Base-by-base conservation (phyloP, 176 grass and related monocot species). In the Juncus effusus region DNA sequence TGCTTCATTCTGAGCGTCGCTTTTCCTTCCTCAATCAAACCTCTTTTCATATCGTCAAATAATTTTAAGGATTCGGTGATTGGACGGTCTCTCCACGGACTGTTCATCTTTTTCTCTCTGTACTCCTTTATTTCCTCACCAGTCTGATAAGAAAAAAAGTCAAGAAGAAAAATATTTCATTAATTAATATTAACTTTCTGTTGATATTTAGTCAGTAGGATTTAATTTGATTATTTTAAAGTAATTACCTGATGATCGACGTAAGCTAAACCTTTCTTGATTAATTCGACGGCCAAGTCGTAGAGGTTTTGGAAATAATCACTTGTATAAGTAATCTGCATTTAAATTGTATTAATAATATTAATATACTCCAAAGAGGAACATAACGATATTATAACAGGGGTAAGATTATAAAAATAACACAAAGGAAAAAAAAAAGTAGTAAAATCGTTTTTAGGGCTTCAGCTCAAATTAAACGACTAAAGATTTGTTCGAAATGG, bases 251-350 rank as follows among this genome's bases (percentile, higher is more conserved):
- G 95, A 75, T 94, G 95, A 85, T 99, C 89, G 35, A 99, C 95
- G 76, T 99, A 99, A 40, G 89, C 89, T 80, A 90, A 77, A 35
- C 95, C 95, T 73, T 75, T 93, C 50, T 65, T 62, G 80, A 99
- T 90, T 64, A 99, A 83, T 69, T 90, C 83, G 72, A 99, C 83
- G 56, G 89, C 95, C 56, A 90, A 78, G 41, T 99, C 80, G 65
- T 99, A 90, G 40, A 99, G 78, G 47, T 67, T 83, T 90, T 99
- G 95, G 59, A 99, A 99, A 86, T 99, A 99, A 54, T 99, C 86
- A 49, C 95, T 99, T 2, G 85, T 93, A 65, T 90, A 87, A n/a
- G 94, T 99, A 78, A 99, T 84, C 82, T 79, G 67, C 36, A 59
- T 64, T 64, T 40, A 57, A 2, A 6, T 63, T 59, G 42, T 14